Evolutionary conservation across 495 filamentous ascomycete genomes (phyloP).

Genomic region (Polyplosphaeria fusca): DNA sequence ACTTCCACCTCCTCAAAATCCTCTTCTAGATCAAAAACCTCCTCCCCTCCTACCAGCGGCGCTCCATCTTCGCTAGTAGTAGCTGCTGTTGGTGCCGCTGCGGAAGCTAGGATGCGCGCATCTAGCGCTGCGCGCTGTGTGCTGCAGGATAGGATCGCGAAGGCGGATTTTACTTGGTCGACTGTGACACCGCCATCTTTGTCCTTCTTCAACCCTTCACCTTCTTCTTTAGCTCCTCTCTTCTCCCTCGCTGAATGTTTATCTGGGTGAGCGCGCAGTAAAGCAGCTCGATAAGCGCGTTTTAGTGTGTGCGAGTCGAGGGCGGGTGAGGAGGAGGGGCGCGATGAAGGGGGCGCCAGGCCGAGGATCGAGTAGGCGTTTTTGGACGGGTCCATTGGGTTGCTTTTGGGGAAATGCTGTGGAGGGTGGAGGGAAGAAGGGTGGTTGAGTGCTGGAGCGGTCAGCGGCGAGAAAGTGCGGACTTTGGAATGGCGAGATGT

Average conservation of each 20-base stretch:
- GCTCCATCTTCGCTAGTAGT: too few species aligned
- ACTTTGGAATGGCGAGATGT: not conserved
- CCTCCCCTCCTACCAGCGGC: too few species aligned
- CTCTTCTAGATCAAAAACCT: too few species aligned
- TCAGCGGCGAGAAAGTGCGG: not conserved
- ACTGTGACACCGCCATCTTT: slow-evolving; percentile 14
- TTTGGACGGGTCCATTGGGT: not conserved
- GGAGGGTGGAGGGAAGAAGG: not conserved
- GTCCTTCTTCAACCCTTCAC: not conserved
- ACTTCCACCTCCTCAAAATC: too few species aligned
- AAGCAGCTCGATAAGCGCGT: slow-evolving; percentile 8
- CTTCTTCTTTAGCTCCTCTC: not conserved
- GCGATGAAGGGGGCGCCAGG: not conserved
- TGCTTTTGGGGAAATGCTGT: not conserved
- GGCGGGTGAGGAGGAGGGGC: not conserved
- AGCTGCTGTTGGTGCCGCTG: too few species aligned
- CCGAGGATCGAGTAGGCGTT: slow-evolving; percentile 27
- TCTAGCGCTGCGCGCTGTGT: too few species aligned
- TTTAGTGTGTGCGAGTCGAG: not conserved
- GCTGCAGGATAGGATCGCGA: slow-evolving; percentile 1
- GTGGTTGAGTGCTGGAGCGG: not conserved
- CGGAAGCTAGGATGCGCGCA: too few species aligned
- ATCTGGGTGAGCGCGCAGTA: slow-evolving; percentile 27
- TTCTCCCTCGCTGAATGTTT: slow-evolving; percentile 5
- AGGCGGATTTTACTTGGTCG: slow-evolving; percentile 25